Conservation (phyloP, 352 stramenopile genomes). For the Pythium sp. region DNA sequence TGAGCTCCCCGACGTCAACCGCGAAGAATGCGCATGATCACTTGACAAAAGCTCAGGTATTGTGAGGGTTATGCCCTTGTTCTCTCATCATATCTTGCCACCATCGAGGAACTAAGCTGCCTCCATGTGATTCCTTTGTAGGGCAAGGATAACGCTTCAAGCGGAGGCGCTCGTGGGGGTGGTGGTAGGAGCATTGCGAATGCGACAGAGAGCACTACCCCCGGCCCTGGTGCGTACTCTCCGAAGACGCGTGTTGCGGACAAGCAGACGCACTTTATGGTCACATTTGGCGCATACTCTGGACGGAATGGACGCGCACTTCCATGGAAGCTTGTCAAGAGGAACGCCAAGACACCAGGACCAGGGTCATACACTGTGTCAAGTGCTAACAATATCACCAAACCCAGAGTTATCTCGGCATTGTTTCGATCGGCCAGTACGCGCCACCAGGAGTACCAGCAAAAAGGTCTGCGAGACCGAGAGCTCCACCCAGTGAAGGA, state of each 20-base stretch:
- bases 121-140: not conserved
- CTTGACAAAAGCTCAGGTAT: not conserved
- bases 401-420: constrained; percentile 15
- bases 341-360: constrained; percentile 2
- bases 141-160: not conserved
- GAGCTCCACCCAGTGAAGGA: not conserved
- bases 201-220: not conserved
- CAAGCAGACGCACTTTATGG: constrained; percentile 5
- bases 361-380: constrained; percentile 28
- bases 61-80: not conserved
- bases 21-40: not conserved
- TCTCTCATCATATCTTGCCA: not conserved
- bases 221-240: constrained; percentile 7
- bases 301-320: not conserved
- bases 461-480: not conserved
- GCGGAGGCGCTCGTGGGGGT: too few species aligned
- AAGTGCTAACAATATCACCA: constrained; percentile 23
- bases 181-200: not conserved
- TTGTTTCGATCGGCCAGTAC: not conserved
- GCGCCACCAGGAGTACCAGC: not conserved
- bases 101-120: not conserved
- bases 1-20: not conserved
- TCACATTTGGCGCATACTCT: constrained; percentile 2
- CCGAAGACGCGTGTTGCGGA: not conserved
- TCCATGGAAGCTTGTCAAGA: constrained; percentile 9